Conservation (phyloP, 2,329 filamentous ascomycete genomes). For the Botryotinia narcissicola region DNA sequence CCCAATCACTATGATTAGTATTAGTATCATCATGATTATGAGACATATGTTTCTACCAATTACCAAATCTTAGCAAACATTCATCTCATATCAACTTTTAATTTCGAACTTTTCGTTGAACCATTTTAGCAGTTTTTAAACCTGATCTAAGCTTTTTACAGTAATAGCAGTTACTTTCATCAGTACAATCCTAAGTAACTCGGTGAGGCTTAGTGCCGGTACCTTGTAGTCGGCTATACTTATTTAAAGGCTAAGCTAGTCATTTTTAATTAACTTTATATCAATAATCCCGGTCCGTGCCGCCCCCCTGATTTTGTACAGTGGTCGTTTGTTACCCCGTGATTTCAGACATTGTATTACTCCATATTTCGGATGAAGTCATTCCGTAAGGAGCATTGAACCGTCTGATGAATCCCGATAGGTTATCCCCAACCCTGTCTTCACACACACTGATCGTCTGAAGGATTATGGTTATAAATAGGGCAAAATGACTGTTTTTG, state of each 20-base stretch:
- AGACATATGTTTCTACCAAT: neutral
- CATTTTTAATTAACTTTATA: neutral
- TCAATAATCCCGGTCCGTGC: neutral
- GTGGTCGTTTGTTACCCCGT: neutral
- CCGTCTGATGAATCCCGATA: neutral
- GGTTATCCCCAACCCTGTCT: neutral
- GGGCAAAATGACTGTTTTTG: neutral
- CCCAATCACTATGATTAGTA: neutral
- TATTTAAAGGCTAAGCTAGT: neutral
- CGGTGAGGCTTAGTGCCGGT: neutral
- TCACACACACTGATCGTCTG: neutral
- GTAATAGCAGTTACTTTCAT: neutral
- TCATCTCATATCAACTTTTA: neutral
- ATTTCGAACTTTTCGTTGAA: neutral
- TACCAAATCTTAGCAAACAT: neutral
- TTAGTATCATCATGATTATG: neutral
- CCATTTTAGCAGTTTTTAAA: neutral
- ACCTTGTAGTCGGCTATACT: neutral
- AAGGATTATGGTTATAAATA: neutral
- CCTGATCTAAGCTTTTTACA: neutral
- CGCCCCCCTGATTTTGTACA: neutral
- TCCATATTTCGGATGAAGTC: neutral
- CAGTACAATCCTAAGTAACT: neutral
- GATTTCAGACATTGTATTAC: neutral
- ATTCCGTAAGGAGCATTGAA: neutral